Conservation (phyloP, 2,329 filamentous ascomycete species). For the Colletotrichum destructivum region DNA sequence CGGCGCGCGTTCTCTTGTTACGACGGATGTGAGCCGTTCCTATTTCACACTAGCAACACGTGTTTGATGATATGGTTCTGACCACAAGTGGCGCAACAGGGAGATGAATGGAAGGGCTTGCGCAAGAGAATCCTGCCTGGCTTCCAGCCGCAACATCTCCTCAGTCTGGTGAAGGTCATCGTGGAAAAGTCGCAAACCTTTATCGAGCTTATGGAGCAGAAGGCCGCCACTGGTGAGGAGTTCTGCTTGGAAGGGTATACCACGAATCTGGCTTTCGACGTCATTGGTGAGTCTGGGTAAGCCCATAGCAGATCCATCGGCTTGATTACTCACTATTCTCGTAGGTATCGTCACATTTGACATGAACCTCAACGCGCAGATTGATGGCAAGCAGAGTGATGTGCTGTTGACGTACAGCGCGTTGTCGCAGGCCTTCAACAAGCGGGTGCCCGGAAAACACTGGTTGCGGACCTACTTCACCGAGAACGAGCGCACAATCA, state of each 20-base stretch:
- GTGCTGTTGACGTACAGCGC: constrained; percentile 45
- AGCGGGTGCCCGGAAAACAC: constrained; percentile 43
- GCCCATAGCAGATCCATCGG: constrained; percentile 27
- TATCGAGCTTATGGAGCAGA: constrained; percentile 48
- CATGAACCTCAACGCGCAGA: constrained; percentile 52
- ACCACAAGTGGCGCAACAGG: not conserved
- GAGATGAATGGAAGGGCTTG: constrained; percentile 35
- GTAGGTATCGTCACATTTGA: constrained; percentile 51
- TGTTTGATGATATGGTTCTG: not conserved
- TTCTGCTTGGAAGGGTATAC: constrained; percentile 50
- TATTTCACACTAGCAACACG: not conserved
- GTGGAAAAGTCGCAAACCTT: constrained; percentile 35
- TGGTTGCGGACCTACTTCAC: constrained; percentile 46
- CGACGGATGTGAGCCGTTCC: constrained; percentile 15
- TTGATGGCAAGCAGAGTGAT: constrained; percentile 45
- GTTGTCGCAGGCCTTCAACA: constrained; percentile 31
- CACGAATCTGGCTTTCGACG: constrained; percentile 55
- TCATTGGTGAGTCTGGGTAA: constrained; percentile 48
- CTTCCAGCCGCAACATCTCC: constrained; percentile 41
- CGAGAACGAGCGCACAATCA: constrained; percentile 46
- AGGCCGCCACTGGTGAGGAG: constrained; percentile 46
- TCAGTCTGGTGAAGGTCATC: constrained; percentile 53
- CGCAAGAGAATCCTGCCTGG: constrained; percentile 35
- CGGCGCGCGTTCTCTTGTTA: constrained; percentile 34
- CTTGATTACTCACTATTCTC: not conserved